Evolutionary conservation across 2,329 filamentous ascomycete genomes (phyloP), one percentile per base, ranked within the genome.

Genomic region (Colletotrichum viniferum): DNA sequence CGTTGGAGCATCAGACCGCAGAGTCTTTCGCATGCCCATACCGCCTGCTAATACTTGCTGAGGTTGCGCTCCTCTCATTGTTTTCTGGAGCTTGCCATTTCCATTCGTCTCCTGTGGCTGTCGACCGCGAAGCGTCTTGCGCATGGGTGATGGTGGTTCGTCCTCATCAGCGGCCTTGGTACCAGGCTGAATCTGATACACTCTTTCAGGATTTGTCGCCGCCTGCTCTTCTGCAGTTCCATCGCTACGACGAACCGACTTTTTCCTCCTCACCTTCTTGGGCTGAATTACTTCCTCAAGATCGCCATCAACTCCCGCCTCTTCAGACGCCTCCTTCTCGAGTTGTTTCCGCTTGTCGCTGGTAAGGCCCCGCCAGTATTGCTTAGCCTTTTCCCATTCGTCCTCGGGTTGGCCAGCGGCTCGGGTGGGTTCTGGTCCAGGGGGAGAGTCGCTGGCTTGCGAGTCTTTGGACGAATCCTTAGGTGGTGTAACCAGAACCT

Each of bases 321-420:
- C 88, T 72, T 91, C 88, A 63, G 88, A 81, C 3, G 89, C 89
- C 74, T 92, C 91, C 5, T 84, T 85, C 79, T 93, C 91, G 36
- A 93, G 87, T 79, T 92, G 89, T 8, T 89, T 89, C 58, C 92
- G 90, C 80, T 92, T 91, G 36, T 93, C 90, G 3, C 87, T 86
- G 9, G 89, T 92, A 8, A 95, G 83, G 67, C 90, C 90, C 76
- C 89, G 92, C 94, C 94, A 95, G 79, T 93, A 95, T 0, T 90
- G 86, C 79, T 93, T 94, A 18, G 92, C 90, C 69, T 90, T 88
- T 76, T 92, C 91, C 94, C 94, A 95, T 70, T 93, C 90, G 76
- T 87, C 85, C n/a, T 73, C 73, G 66, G 78, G 64, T 21, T 60
- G 58, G 4, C 24, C 18, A 10, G 55, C 36, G 3, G 36, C 4